These are phyloP conservation scores for Graphilbum sp. DNA, from an alignment of 2,329 filamentous ascomycete genomes.

Conservation along the genomic window DNA sequence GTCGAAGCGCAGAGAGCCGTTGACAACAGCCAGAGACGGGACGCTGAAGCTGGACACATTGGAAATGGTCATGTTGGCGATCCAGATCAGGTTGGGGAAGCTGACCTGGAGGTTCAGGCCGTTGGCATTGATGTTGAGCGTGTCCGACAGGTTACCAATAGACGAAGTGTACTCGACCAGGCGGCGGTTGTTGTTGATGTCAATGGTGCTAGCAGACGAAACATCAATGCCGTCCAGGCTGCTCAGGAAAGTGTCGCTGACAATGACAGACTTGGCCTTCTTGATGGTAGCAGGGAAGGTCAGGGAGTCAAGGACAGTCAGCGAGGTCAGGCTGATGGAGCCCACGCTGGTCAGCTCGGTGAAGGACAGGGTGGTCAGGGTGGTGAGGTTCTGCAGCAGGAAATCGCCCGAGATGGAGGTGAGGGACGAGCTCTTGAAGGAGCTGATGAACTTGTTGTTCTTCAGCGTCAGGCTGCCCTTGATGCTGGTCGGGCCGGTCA, in stretches of 20 bases:
- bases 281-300: conserved; percentile 38
- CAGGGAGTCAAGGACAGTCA: conserved; percentile 40
- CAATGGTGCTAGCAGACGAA: conserved; percentile 50
- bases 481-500: conserved; percentile 44
- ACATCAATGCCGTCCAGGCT: conserved; percentile 71
- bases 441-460: conserved; percentile 46
- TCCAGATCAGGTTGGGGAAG: conserved; percentile 64
- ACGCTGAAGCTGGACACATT: conserved; percentile 61
- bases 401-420: conserved; percentile 53
- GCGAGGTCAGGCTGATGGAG: conserved; percentile 53
- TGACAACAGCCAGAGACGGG: conserved; percentile 56
- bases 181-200: conserved; percentile 82
- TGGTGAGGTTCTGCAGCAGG: conserved; percentile 48
- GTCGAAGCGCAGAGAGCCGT: conserved; percentile 71
- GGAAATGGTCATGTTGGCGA: conserved; percentile 66
- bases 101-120: conserved; percentile 50
- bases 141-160: conserved; percentile 56
- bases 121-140: conserved; percentile 67
- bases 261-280: conserved; percentile 50
- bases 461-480: conserved; percentile 38
- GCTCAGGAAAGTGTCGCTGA: conserved; percentile 74
- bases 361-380: conserved; percentile 53
- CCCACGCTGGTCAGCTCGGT: conserved; percentile 46
- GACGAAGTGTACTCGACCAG: conserved; percentile 62
- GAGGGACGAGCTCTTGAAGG: conserved; percentile 45